Evolutionary conservation across 2,329 filamentous ascomycete genomes (phyloP), one percentile per base, ranked within the genome.

Genomic region (Fusarium foetens): DNA sequence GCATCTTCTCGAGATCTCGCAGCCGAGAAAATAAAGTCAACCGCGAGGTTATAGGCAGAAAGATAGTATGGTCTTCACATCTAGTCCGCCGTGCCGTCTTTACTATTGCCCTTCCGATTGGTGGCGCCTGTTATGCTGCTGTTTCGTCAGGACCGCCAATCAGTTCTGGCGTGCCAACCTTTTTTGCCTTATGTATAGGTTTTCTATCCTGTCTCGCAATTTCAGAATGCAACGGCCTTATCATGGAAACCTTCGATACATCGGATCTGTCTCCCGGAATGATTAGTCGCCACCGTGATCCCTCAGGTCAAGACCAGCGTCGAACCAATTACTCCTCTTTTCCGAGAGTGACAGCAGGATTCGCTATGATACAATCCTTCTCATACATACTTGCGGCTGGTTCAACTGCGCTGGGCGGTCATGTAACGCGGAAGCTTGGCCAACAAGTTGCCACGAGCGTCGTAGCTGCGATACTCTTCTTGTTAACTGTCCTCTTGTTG

Each of bases 171-270:
- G 82, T 91, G 1, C 93, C 92, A 6, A 90, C 90, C 8, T 78
- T 91, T 5, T 90, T 94, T 72, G 90, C 91, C 1, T 88, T 86
- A 2, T 79, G 89, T 8, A 87, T 94, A 19, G 92, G 91, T 1
- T 93, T 93, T 74, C 83, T 94, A 9, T 92, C 91, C 4, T 91
- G 90, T 57, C 86, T 95, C 14, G 92, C 92, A 3, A 90, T 94
- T 49, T 89, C 92, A 5, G 93, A 95, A 80, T 94, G 92, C 80
- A 89, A 92, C 71, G 92, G 92, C 2, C 82, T 95, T 36, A 87
- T 94, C 78, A 94, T 95, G 92, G 92, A 94, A 77, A 91, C 90
- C 0, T 95, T 92, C 79, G 93, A 95, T 78, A 93, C 90, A n/a
- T 93, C 91, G 43, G 93, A 95, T 79, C 84, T 95, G 8, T 92